Conservation (phyloP, 176 grass and related monocot species). For the Tuctoria greenei region DNA sequence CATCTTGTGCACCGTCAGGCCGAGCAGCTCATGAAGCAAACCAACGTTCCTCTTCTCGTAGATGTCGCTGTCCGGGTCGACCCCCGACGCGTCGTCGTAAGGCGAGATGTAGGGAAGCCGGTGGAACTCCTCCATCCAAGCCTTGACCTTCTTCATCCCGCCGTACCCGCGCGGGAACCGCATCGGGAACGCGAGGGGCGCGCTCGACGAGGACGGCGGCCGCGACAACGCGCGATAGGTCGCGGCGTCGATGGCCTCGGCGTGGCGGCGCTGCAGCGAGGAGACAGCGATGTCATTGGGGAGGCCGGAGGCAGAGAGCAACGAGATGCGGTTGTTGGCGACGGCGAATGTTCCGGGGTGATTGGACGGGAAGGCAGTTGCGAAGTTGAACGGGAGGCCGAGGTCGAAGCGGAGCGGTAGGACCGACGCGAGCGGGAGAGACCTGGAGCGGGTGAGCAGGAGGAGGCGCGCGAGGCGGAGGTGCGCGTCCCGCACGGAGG, state of each 20-base stretch:
- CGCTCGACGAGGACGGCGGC: conserved; percentile 53
- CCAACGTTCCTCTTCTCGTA: conserved; percentile 92
- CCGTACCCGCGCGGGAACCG: conserved; percentile 86
- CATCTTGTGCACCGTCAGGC: conserved; percentile 89
- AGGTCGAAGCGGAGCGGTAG: conserved; percentile 87
- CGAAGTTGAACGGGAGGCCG: conserved; percentile 71
- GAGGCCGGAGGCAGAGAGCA: conserved; percentile 34
- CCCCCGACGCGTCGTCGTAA: conserved; percentile 70
- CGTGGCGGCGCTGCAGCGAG: conserved; percentile 61
- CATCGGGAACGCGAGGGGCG: conserved; percentile 88
- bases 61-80: conserved; percentile 85
- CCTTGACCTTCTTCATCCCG: conserved; percentile 88
- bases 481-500: conserved; percentile 53
- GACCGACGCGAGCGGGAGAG: conserved; percentile 66
- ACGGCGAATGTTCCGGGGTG: conserved; percentile 63
- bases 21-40: conserved; percentile 83
- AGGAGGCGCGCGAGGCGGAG: conserved; percentile 80
- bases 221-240: conserved; percentile 65
- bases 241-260: conserved; percentile 40
- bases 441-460: conserved; percentile 64
- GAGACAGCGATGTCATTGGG: conserved; percentile 62
- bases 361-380: conserved; percentile 47
- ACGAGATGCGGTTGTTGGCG: conserved; percentile 55
- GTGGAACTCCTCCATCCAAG: conserved; percentile 95
- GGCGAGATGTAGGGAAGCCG: conserved; percentile 89